A percentile compares a stretch with the other conserved stretches of the same genome.
Evolutionary conservation across 2,329 filamentous ascomycete genomes (phyloP).

Genomic region (Diaporthe vexans): DNA sequence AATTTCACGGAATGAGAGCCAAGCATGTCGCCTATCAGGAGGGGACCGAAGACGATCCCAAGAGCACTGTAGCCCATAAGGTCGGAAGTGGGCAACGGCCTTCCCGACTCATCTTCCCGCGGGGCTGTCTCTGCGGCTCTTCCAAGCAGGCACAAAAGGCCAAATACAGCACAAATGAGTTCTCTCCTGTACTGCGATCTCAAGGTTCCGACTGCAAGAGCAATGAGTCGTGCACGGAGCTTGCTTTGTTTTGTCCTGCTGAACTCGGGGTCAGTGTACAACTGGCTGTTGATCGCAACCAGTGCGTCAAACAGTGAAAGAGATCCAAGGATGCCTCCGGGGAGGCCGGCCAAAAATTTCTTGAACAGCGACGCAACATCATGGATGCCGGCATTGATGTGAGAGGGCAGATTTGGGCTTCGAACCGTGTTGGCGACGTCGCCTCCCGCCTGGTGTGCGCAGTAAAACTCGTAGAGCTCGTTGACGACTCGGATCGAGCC

Average conservation of each 20-base stretch:
- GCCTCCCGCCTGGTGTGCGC: slow-evolving; percentile 61
- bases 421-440: slow-evolving; percentile 70
- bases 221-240: slow-evolving; percentile 74
- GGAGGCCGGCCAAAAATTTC: slow-evolving; percentile 72
- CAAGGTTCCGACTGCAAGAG: slow-evolving; percentile 72
- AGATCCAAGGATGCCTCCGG: slow-evolving; percentile 76
- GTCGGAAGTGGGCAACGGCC: slow-evolving; percentile 67
- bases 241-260: slow-evolving; percentile 67
- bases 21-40: slow-evolving; percentile 71
- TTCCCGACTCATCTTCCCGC: slow-evolving; percentile 65
- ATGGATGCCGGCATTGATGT: slow-evolving; percentile 72
- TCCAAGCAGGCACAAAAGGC: slow-evolving; percentile 73
- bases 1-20: slow-evolving; percentile 64
- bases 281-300: slow-evolving; percentile 70
- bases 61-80: slow-evolving; percentile 75
- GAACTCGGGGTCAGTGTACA: slow-evolving; percentile 65
- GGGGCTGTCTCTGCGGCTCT: slow-evolving; percentile 67
- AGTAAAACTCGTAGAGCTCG: slow-evolving; percentile 75
- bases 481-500: slow-evolving; percentile 70
- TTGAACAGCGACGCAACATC: slow-evolving; percentile 79
- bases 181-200: slow-evolving; percentile 72
- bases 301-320: slow-evolving; percentile 73
- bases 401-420: slow-evolving; percentile 70
- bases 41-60: slow-evolving; percentile 75
- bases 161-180: slow-evolving; percentile 77